Evolutionary conservation across 2,329 filamentous ascomycete species (phyloP), one percentile per base, ranked within the genome.

Genomic region (Magnaporthiopsis incrustans): DNA sequence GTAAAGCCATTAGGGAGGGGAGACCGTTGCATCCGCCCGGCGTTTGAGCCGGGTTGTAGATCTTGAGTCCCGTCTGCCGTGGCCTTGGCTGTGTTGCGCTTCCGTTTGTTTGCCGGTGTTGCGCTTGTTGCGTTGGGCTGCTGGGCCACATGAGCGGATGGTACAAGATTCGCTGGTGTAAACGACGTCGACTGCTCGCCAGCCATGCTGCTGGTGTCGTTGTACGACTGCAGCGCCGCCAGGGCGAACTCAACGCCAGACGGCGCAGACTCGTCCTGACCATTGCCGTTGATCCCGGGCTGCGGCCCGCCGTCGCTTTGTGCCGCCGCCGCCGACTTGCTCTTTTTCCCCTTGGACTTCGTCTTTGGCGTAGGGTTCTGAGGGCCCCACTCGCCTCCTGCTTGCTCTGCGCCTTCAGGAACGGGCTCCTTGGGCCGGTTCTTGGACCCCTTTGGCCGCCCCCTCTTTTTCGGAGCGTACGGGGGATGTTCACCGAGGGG

Each of bases 401-500:
- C 38, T 7, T 50, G 38, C 15, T 50, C 38, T 50, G 38, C 38
- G 15, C 38, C 18, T 22, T 50, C 38, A 22, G 38, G 38, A 50
- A 30, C 26, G 2, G 58, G 27, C 33, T 77, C 74, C 66, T 78
- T 81, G 3, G 77, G 75, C 3, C 79, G 76, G 66, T 83, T 84
- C 65, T 79, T 82, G 1, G 81, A 83, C 0, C 82, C 82, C 65
- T 82, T 83, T 0, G 82, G 82, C 38, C 82, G 76, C 7, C 82
- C 79, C 64, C 78, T 74, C 61, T 75, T 78, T 69, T 76, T 80
- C 22, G 60, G 60, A 32, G n/a, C 38, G 22, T 25, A 50, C 11
- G n/a, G 27, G n/a, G n/a, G 60, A 32, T 53, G 22, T 3, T 50
- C 38, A 6, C 12, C 14, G 2, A 30, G 33, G 26, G 38, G 32